Conservation (phyloP, 495 filamentous ascomycete species). For the Ascodesmis nigricans region DNA sequence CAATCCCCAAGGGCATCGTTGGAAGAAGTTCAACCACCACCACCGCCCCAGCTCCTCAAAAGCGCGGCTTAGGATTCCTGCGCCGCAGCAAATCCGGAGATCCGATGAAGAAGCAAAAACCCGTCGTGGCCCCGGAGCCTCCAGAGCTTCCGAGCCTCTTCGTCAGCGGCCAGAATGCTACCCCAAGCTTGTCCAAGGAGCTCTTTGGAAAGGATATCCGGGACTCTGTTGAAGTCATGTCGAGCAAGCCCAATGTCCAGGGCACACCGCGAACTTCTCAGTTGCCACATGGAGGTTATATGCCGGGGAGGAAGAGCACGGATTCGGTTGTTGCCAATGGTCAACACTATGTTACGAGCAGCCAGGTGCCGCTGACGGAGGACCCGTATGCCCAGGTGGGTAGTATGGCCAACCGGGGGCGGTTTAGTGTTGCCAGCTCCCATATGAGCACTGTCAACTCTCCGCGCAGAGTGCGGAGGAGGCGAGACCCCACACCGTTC, state of each 20-base stretch:
- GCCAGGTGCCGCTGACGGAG: conserved; percentile 20
- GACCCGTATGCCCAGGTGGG: conserved; percentile 66
- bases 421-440: conserved; percentile 91
- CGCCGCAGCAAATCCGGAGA: conserved; percentile 64
- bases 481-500: conserved; percentile 93
- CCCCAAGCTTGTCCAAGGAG: conserved; percentile 15
- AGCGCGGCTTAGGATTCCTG: conserved; percentile 44
- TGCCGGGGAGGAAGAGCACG: conserved; percentile 26
- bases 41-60: conserved; percentile 27
- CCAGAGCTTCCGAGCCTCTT: conserved; percentile 64
- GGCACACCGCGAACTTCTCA: conserved; percentile 18
- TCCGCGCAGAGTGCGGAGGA: conserved; percentile 70
- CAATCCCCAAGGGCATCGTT: no score
- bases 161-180: conserved; percentile 20
- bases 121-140: conserved; percentile 29
- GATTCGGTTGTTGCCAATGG: conserved; percentile 17
- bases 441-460: conserved; percentile 82
- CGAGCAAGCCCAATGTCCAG: conserved; percentile 24
- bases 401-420: conserved; percentile 93
- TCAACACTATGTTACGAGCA: conserved; percentile 13
- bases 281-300: conserved; percentile 23
- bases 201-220: conserved; percentile 48
- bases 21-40: no score
- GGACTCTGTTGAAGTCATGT: conserved; percentile 42
- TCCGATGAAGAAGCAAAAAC: conserved; percentile 43